Evolutionary conservation across 78 protist genomes (phyloP).

Genomic region (Isochrysis galbana): DNA sequence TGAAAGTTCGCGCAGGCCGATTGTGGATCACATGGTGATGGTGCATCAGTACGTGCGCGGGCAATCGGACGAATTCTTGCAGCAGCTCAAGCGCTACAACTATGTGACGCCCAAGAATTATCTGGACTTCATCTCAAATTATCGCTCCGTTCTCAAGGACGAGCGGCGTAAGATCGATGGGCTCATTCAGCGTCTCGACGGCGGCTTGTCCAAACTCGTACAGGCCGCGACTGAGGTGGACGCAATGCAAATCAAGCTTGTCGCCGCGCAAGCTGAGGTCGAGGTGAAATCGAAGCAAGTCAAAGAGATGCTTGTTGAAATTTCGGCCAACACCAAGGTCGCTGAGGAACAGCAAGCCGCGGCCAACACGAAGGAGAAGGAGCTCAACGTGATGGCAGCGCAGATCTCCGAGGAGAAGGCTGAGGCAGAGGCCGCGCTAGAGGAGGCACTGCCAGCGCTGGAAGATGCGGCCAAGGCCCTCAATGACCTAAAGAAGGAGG

Average conservation of each 20-base stretch:
- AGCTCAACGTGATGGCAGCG: conserved; percentile 31
- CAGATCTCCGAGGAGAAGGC: conserved; percentile 57
- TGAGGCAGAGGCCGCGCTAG: conserved; percentile 81
- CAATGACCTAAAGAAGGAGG: conserved; percentile 36
- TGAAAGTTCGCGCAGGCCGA: not conserved
- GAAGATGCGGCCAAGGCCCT: conserved; percentile 70
- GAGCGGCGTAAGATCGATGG: conserved; percentile 41
- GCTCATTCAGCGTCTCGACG: conserved; percentile 56
- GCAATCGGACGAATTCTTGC: conserved; percentile 36
- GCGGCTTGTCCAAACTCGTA: conserved; percentile 75
- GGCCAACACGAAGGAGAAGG: conserved; percentile 55
- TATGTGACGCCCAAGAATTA: conserved; percentile 92
- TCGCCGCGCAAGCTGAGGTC: conserved; percentile 52
- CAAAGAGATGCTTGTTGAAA: conserved; percentile 54
- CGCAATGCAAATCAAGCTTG: conserved; percentile 46
- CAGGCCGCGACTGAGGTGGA: conserved; percentile 77
- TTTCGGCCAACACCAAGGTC: not conserved
- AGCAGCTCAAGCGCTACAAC: conserved; percentile 64
- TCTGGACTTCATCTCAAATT: conserved; percentile 80
- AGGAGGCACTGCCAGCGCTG: conserved; percentile 83
- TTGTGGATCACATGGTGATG: conserved; percentile 73
- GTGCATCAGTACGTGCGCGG: conserved; percentile 59
- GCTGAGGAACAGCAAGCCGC: conserved; percentile 49
- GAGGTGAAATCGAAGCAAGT: conserved; percentile 52
- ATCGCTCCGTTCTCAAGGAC: conserved; percentile 43